Evolutionary conservation across 2,329 filamentous ascomycete genomes (phyloP).

Genomic region (Epichloe sp.): DNA sequence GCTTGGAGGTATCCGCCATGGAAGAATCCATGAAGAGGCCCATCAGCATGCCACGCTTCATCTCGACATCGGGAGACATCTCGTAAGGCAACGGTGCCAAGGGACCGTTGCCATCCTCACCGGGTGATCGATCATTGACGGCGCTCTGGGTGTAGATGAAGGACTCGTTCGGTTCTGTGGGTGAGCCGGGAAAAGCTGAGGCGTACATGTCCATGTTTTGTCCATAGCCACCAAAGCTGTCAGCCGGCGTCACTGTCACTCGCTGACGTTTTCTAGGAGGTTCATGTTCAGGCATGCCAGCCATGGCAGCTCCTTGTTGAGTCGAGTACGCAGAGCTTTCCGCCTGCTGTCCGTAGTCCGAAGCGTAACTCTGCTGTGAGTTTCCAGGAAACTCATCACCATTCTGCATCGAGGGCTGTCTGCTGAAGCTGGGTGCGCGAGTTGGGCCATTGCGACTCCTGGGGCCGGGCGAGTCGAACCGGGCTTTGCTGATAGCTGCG

Average conservation of each 20-base stretch:
- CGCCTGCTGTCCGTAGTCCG: constrained; percentile 61
- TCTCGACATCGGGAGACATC: constrained; percentile 52
- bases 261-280: constrained; percentile 72
- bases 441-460: constrained; percentile 51
- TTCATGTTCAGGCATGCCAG: constrained; percentile 45
- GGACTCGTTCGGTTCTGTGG: constrained; percentile 69
- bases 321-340: constrained; percentile 55
- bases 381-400: constrained; percentile 54
- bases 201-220: constrained; percentile 33
- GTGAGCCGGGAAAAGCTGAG: constrained; percentile 50
- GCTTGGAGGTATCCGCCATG: constrained; percentile 55
- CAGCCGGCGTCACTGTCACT: constrained; percentile 39
- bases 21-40: constrained; percentile 68
- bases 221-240: constrained; percentile 42
- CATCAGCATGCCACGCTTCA: constrained; percentile 71
- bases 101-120: constrained; percentile 42
- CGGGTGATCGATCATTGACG: constrained; percentile 27
- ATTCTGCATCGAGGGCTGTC: constrained; percentile 60
- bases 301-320: constrained; percentile 32
- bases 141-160: constrained; percentile 51
- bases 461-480: constrained; percentile 76
- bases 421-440: constrained; percentile 55
- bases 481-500: constrained; percentile 90
- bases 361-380: constrained; percentile 74
- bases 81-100: constrained; percentile 52